phyloP scores from a whole-genome alignment of 805 yeast genomes.

The Wickerhamiella azyma region DNA sequence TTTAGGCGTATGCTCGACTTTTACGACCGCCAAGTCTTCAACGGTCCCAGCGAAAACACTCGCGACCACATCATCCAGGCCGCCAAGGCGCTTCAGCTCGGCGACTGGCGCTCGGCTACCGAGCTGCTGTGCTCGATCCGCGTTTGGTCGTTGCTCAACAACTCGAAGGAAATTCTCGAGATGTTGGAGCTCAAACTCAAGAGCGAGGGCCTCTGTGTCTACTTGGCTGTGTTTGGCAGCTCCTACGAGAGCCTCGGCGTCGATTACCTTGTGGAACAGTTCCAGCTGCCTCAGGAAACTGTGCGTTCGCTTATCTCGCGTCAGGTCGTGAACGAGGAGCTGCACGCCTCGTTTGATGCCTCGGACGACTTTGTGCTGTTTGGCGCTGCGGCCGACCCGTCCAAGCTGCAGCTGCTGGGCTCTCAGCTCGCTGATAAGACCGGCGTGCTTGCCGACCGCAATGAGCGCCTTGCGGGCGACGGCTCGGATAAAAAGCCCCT shows the following conservation, averaged over 20 bases:
- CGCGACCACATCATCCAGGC: constrained; percentile 89
- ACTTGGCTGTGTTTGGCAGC: constrained; percentile 68
- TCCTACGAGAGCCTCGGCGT: constrained; percentile 65
- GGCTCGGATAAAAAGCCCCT: constrained; percentile 37
- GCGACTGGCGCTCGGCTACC: constrained; percentile 76
- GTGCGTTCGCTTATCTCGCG: constrained; percentile 54
- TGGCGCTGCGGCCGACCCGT: constrained; percentile 62
- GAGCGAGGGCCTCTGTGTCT: constrained; percentile 85
- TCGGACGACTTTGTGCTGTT: constrained; percentile 49
- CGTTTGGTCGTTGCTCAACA: constrained; percentile 74
- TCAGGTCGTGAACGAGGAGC: constrained; percentile 66
- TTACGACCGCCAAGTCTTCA: constrained; percentile 86
- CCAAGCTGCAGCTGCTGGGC: constrained; percentile 79
- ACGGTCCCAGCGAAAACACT: constrained; percentile 95
- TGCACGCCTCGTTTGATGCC: constrained; percentile 62
- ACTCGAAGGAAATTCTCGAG: constrained; percentile 39
- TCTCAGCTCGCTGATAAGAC: constrained; percentile 72
- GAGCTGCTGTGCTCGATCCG: constrained; percentile 61
- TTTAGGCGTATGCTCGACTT: constrained; percentile 84
- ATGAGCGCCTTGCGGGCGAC: constrained; percentile 69
- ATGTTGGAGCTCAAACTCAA: constrained; percentile 71
- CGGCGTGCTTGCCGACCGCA: constrained; percentile 63
- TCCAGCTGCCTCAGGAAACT: constrained; percentile 43
- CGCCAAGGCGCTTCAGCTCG: constrained; percentile 72
- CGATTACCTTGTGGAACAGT: constrained; percentile 46